Percentiles rank a stretch among this genome's conserved stretches.
phyloP scores from a whole-genome alignment of 768 basidiomycete species.

The Boletus fagicola region DNA sequence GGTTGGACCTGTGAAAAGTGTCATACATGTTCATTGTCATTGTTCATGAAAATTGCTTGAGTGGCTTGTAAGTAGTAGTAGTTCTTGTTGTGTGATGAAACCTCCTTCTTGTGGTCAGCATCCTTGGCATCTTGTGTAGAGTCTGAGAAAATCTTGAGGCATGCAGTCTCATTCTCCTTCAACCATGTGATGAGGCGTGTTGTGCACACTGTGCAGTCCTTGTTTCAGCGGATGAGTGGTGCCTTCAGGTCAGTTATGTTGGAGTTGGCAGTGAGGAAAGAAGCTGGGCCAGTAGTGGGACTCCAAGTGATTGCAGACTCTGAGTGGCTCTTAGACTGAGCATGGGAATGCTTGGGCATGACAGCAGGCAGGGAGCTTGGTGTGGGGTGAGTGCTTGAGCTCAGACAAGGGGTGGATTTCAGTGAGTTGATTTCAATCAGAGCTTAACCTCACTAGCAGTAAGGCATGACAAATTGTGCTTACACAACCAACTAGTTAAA shows the following conservation, averaged over 20 bases:
- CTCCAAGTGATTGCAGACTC: background rate
- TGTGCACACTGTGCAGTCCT: background rate
- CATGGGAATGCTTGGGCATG: background rate
- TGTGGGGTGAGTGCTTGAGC: background rate
- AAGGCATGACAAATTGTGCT: background rate
- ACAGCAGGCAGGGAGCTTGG: background rate
- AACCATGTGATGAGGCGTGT: background rate
- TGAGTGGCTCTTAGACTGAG: background rate
- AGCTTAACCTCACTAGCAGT: background rate
- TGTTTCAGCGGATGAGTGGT: background rate
- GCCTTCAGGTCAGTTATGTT: background rate
- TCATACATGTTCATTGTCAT: background rate
- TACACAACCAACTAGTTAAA: background rate
- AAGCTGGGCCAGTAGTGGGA: background rate
- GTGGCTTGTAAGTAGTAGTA: background rate
- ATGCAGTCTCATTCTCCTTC: background rate
- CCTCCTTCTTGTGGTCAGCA: background rate
- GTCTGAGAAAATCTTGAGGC: background rate
- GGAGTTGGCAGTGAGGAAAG: background rate
- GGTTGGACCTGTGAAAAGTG: background rate
- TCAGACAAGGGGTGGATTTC: background rate
- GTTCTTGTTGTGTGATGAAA: background rate
- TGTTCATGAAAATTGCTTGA: background rate
- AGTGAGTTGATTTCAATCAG: background rate
- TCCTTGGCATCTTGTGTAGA: background rate